These are phyloP conservation scores for Cardamine chenopodiifolia DNA, from an alignment of 345 rosid species.

Conservation along the genomic window DNA sequence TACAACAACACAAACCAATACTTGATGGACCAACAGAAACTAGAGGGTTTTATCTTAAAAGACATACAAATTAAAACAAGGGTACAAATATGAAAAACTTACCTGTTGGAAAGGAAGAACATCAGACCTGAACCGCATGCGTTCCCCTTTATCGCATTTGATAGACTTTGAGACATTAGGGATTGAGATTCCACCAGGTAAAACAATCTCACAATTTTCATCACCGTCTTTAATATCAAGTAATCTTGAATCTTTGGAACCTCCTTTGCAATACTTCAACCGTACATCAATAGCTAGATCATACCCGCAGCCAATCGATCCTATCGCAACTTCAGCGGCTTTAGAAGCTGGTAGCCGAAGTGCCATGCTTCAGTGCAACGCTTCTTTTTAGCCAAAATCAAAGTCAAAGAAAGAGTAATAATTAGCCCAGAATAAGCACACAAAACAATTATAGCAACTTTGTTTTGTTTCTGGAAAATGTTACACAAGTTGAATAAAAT, in stretches of 20 bases:
- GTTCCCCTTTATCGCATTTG: constrained; percentile 95
- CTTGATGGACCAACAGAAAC: neutral
- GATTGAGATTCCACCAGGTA: constrained; percentile 84
- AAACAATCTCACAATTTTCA: constrained; percentile 58
- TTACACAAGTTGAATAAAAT: neutral
- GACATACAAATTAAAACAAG: neutral
- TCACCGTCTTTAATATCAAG: constrained; percentile 70
- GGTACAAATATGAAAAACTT: neutral
- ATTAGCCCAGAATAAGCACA: constrained; percentile 31
- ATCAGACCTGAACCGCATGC: constrained; percentile 81
- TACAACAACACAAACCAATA: neutral
- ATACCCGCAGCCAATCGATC: constrained; percentile 85
- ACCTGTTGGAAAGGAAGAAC: constrained; percentile 94
- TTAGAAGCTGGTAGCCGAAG: constrained; percentile 63
- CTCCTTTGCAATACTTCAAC: constrained; percentile 79
- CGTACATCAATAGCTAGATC: constrained; percentile 77
- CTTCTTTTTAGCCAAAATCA: constrained; percentile 18
- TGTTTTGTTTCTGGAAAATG: neutral
- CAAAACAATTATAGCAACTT: constrained; percentile 21
- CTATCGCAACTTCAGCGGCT: constrained; percentile 91
- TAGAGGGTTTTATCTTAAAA: too few relatives aligned
- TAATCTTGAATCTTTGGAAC: constrained; percentile 51
- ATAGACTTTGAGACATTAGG: constrained; percentile 78
- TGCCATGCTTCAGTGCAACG: constrained; percentile 65
- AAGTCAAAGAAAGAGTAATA: constrained; percentile 1